These are phyloP conservation scores for Amanita exitialis DNA, from an alignment of 768 basidiomycete species.

Conservation along the genomic window DNA sequence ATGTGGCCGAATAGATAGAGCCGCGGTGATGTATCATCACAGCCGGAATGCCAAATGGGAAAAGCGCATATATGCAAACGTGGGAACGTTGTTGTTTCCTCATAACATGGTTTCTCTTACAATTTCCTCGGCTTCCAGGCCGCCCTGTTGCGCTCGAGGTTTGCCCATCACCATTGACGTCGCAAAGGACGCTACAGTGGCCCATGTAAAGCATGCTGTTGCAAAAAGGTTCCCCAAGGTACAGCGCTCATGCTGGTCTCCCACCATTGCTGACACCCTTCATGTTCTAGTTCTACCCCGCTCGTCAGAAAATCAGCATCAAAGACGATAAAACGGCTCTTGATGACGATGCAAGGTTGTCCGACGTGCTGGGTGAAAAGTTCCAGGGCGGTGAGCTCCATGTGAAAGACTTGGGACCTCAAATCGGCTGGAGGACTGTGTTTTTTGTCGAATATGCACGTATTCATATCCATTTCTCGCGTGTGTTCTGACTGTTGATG, in stretches of 20 bases:
- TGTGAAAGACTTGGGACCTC: slow-evolving; percentile 87
- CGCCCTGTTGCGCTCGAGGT: slow-evolving; percentile 34
- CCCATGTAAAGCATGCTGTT: slow-evolving; percentile 61
- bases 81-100: too few relatives aligned
- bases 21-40: too few relatives aligned
- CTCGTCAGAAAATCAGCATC: slow-evolving; percentile 66
- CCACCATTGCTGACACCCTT: background rate
- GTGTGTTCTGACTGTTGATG: background rate
- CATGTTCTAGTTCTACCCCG: slow-evolving; percentile 45
- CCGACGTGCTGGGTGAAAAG: slow-evolving; percentile 38
- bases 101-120: slow-evolving; percentile 42
- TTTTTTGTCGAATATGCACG: slow-evolving; percentile 94
- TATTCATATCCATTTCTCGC: slow-evolving; percentile 2
- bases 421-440: slow-evolving; percentile 82
- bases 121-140: slow-evolving; percentile 38
- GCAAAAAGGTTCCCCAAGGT: slow-evolving; percentile 27
- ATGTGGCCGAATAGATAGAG: too few relatives aligned
- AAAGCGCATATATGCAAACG: too few relatives aligned
- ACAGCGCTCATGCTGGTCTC: background rate
- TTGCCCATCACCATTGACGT: slow-evolving; percentile 44
- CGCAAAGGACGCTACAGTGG: slow-evolving; percentile 44
- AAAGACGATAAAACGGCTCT: slow-evolving; percentile 54
- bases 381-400: slow-evolving; percentile 52
- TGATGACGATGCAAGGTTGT: slow-evolving; percentile 52
- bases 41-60: too few relatives aligned